Conservation (phyloP, 2,329 filamentous ascomycete species). For the Fusarium algeriense region DNA sequence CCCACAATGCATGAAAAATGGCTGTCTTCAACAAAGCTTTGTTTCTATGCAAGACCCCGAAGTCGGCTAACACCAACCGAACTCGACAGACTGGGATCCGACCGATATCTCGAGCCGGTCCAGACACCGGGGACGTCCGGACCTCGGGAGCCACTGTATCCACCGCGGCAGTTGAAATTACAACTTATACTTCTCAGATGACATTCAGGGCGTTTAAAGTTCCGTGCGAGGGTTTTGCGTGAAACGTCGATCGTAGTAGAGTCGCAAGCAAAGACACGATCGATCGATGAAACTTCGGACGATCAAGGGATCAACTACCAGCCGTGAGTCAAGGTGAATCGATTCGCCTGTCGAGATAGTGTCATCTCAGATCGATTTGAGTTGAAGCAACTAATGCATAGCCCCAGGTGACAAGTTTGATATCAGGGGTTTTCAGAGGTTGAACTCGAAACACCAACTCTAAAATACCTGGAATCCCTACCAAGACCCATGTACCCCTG, state of each 20-base stretch:
- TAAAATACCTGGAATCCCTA: background rate
- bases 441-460: background rate
- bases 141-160: background rate
- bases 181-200: slow-evolving; percentile 2
- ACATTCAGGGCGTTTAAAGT: background rate
- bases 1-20: background rate
- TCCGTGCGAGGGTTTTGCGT: background rate
- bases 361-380: background rate
- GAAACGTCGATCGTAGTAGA: background rate
- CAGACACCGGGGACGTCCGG: background rate
- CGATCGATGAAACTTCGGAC: slow-evolving; percentile 5
- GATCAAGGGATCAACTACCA: background rate
- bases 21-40: background rate
- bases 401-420: background rate
- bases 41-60: background rate
- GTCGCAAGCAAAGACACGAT: background rate
- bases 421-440: background rate
- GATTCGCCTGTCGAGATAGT: background rate
- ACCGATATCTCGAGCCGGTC: background rate
- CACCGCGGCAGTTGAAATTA: background rate
- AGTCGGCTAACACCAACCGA: background rate
- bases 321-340: background rate
- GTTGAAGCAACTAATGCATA: background rate
- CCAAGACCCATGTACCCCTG: background rate
- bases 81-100: background rate